A percentile compares a stretch with the other conserved stretches of the same genome.
These are phyloP conservation scores for Biscutella auriculata DNA, from an alignment of 441 rosid genomes.

Conservation along the genomic window DNA sequence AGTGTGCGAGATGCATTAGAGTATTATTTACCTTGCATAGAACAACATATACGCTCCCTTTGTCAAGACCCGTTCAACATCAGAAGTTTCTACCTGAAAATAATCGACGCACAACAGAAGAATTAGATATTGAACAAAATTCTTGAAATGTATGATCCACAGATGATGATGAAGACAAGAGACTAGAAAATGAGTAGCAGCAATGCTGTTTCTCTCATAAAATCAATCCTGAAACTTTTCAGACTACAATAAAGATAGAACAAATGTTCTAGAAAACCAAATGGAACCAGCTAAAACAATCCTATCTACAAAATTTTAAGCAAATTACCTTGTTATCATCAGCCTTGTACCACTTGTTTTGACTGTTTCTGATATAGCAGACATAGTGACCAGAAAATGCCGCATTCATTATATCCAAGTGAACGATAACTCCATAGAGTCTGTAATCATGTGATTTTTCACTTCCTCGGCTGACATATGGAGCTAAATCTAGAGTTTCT, in stretches of 20 bases:
- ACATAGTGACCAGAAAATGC: constrained; percentile 92
- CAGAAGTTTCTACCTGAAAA: constrained; percentile 60
- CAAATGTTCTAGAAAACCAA: not conserved
- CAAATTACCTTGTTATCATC: constrained; percentile 72
- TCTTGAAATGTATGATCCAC: not conserved
- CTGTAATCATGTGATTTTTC: constrained; percentile 71
- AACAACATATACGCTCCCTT: constrained; percentile 85
- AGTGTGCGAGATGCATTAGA: constrained; percentile 6
- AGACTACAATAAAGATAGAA: not conserved
- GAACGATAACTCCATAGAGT: constrained; percentile 91
- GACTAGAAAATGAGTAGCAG: not conserved
- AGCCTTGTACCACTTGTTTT: constrained; percentile 88
- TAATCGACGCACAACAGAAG: not conserved
- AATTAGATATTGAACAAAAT: not conserved
- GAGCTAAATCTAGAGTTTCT: constrained; percentile 76
- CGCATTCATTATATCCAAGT: constrained; percentile 85
- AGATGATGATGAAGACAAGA: not conserved
- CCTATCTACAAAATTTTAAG: not conserved
- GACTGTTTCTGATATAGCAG: constrained; percentile 64
- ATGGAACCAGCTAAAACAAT: not conserved
- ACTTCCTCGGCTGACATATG: constrained; percentile 76
- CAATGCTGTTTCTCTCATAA: not conserved
- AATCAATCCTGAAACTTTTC: not conserved
- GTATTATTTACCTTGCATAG: constrained; percentile 57
- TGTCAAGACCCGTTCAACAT: constrained; percentile 55